Base-by-base conservation (phyloP, 805 yeast species). In the Myxozyma neglecta region DNA sequence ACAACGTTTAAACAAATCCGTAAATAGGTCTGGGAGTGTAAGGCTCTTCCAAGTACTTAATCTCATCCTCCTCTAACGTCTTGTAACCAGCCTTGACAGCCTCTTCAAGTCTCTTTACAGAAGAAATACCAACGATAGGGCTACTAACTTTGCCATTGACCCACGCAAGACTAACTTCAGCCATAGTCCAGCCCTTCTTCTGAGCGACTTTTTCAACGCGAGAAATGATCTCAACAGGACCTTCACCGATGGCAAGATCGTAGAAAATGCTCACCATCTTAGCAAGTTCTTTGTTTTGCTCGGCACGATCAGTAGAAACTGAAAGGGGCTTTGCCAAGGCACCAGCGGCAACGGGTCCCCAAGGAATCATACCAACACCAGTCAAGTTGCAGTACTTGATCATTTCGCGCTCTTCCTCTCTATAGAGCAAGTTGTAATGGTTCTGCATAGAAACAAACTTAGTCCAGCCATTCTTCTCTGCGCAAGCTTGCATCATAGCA, bases 361-460 rank as follows among this genome's bases (percentile, higher is more conserved):
- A 85, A 6, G 88, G 89, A 53, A 83, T 77, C 20, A 84, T 58
- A 1, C 85, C 87, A 43, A 86, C 80, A 10, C 80, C 80, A 18
- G 80, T 79, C 53, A 74, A 76, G 32, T 80, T 73, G 63, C 86
- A 82, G 70, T 75, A 86, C 20, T 81, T 82, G 61, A 78, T 81
- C 79, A 84, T 75, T 68, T 86, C 89, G 34, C 84, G 73, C 70
- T 86, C 89, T 59, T 85, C 88, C 67, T 85, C 88, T 14, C 89
- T 76, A 64, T 82, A 76, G 3, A 84, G 52, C 64, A 85, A 73
- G 67, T 83, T 84, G 72, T 84, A 82, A 69, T 74, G 79, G 63
- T 80, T 81, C 72, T 86, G 89, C 81, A 84, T 80, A 20, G 81
- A 75, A 56, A 85, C 77, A 64, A 85, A 85, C 69, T 83, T 83